These are phyloP conservation scores for Giardia duodenalis DNA, from an alignment of 208 protist genomes.

Conservation along the genomic window DNA sequence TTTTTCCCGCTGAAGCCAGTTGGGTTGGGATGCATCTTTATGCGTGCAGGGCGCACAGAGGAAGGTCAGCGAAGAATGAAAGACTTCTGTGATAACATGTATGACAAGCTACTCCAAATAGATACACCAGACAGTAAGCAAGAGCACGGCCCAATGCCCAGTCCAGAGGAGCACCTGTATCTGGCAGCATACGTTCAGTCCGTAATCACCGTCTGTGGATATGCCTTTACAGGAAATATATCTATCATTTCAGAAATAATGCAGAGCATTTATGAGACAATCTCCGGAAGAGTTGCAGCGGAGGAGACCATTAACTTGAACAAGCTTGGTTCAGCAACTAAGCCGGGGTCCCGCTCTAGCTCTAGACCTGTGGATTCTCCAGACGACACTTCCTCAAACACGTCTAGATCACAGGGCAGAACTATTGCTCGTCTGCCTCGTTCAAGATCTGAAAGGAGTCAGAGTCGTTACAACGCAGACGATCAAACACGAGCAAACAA, in stretches of 20 bases:
- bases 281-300: conserved; percentile 5
- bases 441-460: too few relatives aligned
- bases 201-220: conserved; percentile 6
- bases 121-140: not conserved
- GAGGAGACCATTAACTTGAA: conserved; percentile 12
- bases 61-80: not conserved
- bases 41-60: not conserved
- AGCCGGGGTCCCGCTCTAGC: not conserved
- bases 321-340: not conserved
- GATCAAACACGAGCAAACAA: not conserved
- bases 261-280: not conserved
- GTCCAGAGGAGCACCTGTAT: not conserved
- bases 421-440: too few relatives aligned
- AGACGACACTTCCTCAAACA: too few relatives aligned
- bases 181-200: conserved; percentile 16
- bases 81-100: not conserved
- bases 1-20: conserved; percentile 6
- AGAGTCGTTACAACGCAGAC: too few relatives aligned
- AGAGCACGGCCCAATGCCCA: not conserved
- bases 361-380: not conserved
- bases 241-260: not conserved
- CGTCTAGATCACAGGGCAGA: too few relatives aligned
- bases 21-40: not conserved
- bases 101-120: not conserved
- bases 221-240: not conserved